These are phyloP conservation scores for Pistacia integerrima DNA, from an alignment of 345 rosid species.

Conservation along the genomic window DNA sequence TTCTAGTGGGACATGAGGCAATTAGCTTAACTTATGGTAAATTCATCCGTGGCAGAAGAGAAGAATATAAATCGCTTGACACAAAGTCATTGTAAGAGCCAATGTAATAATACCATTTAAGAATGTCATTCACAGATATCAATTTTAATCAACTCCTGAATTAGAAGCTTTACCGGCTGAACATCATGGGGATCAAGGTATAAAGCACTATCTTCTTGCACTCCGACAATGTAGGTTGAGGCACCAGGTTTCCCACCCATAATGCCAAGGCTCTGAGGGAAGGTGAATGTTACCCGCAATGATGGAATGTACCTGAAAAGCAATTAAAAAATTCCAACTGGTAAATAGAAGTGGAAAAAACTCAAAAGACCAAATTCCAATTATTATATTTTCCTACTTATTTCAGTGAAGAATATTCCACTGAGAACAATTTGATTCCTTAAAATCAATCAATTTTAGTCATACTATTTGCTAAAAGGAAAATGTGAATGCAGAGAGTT, in stretches of 20 bases:
- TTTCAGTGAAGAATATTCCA: constrained; percentile 8
- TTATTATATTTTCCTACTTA: neutral
- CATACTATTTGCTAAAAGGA: neutral
- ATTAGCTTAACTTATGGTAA: neutral
- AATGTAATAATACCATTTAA: neutral
- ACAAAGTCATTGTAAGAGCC: neutral
- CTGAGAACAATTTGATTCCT: constrained; percentile 1
- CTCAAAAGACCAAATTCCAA: neutral
- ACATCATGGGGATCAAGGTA: constrained; percentile 95
- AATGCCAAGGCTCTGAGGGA: constrained; percentile 92
- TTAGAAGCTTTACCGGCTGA: constrained; percentile 55
- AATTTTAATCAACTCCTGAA: neutral
- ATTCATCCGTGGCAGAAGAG: neutral
- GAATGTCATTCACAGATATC: neutral
- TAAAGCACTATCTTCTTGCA: constrained; percentile 76
- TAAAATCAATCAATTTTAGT: neutral
- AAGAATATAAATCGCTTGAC: neutral
- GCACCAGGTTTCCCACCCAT: constrained; percentile 94
- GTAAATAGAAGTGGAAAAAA: constrained; percentile 7
- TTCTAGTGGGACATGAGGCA: neutral
- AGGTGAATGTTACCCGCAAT: constrained; percentile 68
- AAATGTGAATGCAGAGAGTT: neutral
- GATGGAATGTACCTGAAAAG: constrained; percentile 77
- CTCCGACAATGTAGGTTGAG: constrained; percentile 87
- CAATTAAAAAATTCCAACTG: constrained; percentile 16